Evolutionary conservation across 495 filamentous ascomycete genomes (phyloP), one percentile per base, ranked within the genome.

Genomic region (Apiosordaria backusii): DNA sequence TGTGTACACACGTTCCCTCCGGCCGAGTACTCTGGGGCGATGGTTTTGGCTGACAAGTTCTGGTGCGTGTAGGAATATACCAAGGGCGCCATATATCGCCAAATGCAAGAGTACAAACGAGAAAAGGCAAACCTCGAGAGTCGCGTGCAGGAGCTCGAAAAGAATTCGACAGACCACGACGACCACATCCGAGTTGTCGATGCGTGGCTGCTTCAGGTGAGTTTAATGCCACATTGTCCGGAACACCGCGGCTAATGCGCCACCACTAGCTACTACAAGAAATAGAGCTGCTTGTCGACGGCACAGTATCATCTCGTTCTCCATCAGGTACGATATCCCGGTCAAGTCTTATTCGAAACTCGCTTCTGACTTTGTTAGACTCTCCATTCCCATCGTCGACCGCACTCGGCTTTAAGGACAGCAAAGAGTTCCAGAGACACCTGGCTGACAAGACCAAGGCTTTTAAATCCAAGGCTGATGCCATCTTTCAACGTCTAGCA

Each of bases 31-130:
- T n/a, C n/a, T 63, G 62, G 62, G 65, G 65, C 66, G 66, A 65
- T 69, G 70, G 68, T 64, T 55, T 73, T 74, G 76, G 72, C 72
- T 76, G 72, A 78, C 76, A 35, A 60, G 65, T 60, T 35, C 16
- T 62, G 63, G 45, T 23, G 25, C 23, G 66, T 59, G 65, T 75
- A 99, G 95, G 87, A 89, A 70, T 97, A 92, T 74, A 92, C 97
- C 81, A 99, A 99, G 77, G 95, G 97, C 83, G 95, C 95, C 65
- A 97, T 99, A 73, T 88, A 90, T 74, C 91, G 95, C 27, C 94
- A 97, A 74, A 97, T 99, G 94, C 88, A 90, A 71, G 96, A 98
- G 76, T 97, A 93, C 75, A 97, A 97, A 77, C 86, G 96, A 58
- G 92, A 97, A 73, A 92, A 90, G 75, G 82, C 82, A 35, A 87